Evolutionary conservation across 352 stramenopile species (phyloP), one percentile per base, ranked within the genome.

Genomic region (Lagenidium sp.): DNA sequence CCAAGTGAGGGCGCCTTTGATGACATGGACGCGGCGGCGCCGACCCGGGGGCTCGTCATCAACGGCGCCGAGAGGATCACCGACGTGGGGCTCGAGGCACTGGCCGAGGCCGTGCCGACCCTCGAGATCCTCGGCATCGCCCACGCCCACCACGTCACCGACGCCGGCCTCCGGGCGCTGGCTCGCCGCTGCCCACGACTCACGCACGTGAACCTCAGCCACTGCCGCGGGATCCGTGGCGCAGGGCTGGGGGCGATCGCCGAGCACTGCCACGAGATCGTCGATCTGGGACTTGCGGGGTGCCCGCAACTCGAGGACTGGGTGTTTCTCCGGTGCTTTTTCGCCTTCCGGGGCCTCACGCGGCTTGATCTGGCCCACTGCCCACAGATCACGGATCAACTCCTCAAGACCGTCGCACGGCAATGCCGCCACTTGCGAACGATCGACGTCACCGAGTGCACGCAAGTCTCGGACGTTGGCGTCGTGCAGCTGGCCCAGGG

Each of bases 391-490:
- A 82, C 57, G 3, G 91, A 97, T 55, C 50, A 77, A 1, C 64
- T 95, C 38, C 70, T 97, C 12, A 85, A 90, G 31, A 73, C 84
- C 4, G 46, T 97, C 1, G 81, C 74, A 5, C 47, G 77, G 15
- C 75, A 85, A 22, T 95, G 85, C 35, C 55, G 57, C 1, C 46
- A 67, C 7, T 41, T 97, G 6, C 58, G 55, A n/a, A 60, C 60
- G 4, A 41, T 96, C 4, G 64, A 94, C 22, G 50, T 97, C 5
- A 75, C 57, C 18, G 70, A 90, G 23, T 97, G 87, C 43, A 51
- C 63, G 0, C 65, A 65, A 23, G 70, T 97, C 18, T 89, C 78
- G 4, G 92, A 98, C 42, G 64, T 77, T 23, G 86, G 85, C 8
- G 47, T 97, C 23, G 74, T 96, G 2, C 66, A 70, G 35, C 50